phyloP scores from a whole-genome alignment of 2,329 filamentous ascomycete genomes.

The Hypoxylon sp. region DNA sequence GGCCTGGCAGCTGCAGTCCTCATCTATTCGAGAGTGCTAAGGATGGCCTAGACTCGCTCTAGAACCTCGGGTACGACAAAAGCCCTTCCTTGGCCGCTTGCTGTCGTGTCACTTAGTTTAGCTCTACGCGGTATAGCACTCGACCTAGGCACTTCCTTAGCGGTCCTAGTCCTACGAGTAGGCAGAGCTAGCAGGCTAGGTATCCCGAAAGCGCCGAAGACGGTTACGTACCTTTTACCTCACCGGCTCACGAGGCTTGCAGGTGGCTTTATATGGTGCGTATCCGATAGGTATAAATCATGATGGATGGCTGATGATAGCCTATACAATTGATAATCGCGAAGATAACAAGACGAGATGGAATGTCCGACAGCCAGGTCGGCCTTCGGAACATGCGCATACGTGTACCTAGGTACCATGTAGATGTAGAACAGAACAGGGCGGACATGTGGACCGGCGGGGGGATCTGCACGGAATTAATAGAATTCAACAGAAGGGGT shows the following conservation, averaged over 20 bases:
- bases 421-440: slow-evolving; percentile 16
- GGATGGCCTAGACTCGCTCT: slow-evolving; percentile 35
- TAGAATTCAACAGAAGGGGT: slow-evolving; percentile 28
- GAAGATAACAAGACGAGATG: neutral
- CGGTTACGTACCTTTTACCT: slow-evolving; percentile 1
- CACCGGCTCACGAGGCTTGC: neutral
- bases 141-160: slow-evolving; percentile 8
- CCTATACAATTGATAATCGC: neutral
- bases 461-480: slow-evolving; percentile 37
- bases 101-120: slow-evolving; percentile 40
- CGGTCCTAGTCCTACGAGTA: neutral
- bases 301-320: too few relatives aligned
- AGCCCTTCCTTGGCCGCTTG: slow-evolving; percentile 21
- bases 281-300: too few relatives aligned
- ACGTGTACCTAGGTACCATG: neutral
- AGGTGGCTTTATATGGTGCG: neutral
- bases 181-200: slow-evolving; percentile 7
- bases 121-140: slow-evolving; percentile 25
- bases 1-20: slow-evolving; percentile 35
- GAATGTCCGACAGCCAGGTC: neutral
- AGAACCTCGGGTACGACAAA: slow-evolving; percentile 31
- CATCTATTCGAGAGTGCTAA: slow-evolving; percentile 37
- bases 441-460: slow-evolving; percentile 37
- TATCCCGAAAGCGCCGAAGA: slow-evolving; percentile 36
- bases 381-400: neutral